Evolutionary conservation across 129 eudicot genomes (phyloP).

Genomic region (Centrapalus pauciflorus): DNA sequence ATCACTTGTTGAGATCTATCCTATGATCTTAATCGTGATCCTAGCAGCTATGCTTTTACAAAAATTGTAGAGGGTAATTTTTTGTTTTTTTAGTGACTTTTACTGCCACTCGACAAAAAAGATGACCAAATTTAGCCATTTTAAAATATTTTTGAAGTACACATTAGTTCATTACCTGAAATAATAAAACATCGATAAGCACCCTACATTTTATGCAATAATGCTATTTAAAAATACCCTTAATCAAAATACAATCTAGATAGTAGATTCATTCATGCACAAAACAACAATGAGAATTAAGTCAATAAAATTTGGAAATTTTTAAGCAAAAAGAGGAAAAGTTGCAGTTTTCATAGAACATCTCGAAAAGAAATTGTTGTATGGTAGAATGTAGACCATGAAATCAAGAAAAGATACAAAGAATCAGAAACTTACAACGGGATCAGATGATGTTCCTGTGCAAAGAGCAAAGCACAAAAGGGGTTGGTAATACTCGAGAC

Average conservation of each 20-base stretch:
- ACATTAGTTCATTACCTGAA: too few relatives aligned
- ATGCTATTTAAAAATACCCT: too few relatives aligned
- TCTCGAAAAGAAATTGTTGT: neutral
- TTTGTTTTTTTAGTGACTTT: too few relatives aligned
- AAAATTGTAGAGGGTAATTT: too few relatives aligned
- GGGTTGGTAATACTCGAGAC: slow-evolving; percentile 51
- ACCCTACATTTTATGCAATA: too few relatives aligned
- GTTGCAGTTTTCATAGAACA: neutral
- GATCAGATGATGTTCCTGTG: slow-evolving; percentile 81
- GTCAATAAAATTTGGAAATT: neutral
- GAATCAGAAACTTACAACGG: slow-evolving; percentile 47
- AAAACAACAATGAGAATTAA: neutral
- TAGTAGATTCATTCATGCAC: neutral
- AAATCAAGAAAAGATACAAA: neutral
- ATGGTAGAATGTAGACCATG: neutral
- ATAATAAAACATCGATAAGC: too few relatives aligned
- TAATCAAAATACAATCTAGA: neutral
- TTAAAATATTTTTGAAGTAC: too few relatives aligned
- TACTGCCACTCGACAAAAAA: too few relatives aligned
- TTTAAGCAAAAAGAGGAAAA: neutral
- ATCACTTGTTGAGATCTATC: too few relatives aligned
- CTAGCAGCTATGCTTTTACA: too few relatives aligned
- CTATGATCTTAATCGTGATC: too few relatives aligned
- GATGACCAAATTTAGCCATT: too few relatives aligned
- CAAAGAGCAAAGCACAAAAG: slow-evolving; percentile 82